Conservation (phyloP, 768 basidiomycete genomes). For the Calocybe gangraenosa region DNA sequence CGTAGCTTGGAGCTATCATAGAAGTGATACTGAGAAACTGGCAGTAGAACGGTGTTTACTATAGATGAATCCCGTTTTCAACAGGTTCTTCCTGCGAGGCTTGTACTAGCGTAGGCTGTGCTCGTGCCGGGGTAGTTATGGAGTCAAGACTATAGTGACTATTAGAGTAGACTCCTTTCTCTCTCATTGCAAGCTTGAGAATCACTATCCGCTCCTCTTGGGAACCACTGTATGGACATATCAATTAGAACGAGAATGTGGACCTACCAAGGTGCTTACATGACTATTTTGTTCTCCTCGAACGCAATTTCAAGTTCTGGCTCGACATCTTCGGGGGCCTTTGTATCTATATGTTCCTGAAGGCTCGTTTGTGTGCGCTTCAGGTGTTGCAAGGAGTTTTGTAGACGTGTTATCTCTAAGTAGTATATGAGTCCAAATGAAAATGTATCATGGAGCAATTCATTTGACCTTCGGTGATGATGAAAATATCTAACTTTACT, state of each 20-base stretch:
- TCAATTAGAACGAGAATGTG: slow-evolving; percentile 5
- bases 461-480: slow-evolving; percentile 65
- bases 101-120: background rate
- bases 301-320: slow-evolving; percentile 55
- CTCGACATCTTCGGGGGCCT: slow-evolving; percentile 38
- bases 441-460: background rate
- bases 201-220: slow-evolving; percentile 76
- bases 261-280: slow-evolving; percentile 43
- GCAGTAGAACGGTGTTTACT: slow-evolving; percentile 3
- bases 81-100: slow-evolving; percentile 1
- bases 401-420: slow-evolving; percentile 72
- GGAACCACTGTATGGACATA: slow-evolving; percentile 48
- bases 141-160: slow-evolving; percentile 41
- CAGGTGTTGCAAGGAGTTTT: slow-evolving; percentile 65
- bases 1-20: too few relatives aligned
- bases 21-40: too few relatives aligned
- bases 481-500: slow-evolving; percentile 54
- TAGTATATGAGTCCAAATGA: slow-evolving; percentile 2
- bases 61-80: slow-evolving; percentile 21
- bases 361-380: slow-evolving; percentile 58
- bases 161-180: slow-evolving; percentile 52
- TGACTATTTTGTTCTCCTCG: slow-evolving; percentile 69
- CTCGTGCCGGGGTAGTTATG: slow-evolving; percentile 1
- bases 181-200: slow-evolving; percentile 56
- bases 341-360: slow-evolving; percentile 36